Percentiles rank a stretch among this genome's conserved stretches.
phyloP scores from a whole-genome alignment of 2,329 filamentous ascomycete genomes.

The Diplodia mutila region DNA sequence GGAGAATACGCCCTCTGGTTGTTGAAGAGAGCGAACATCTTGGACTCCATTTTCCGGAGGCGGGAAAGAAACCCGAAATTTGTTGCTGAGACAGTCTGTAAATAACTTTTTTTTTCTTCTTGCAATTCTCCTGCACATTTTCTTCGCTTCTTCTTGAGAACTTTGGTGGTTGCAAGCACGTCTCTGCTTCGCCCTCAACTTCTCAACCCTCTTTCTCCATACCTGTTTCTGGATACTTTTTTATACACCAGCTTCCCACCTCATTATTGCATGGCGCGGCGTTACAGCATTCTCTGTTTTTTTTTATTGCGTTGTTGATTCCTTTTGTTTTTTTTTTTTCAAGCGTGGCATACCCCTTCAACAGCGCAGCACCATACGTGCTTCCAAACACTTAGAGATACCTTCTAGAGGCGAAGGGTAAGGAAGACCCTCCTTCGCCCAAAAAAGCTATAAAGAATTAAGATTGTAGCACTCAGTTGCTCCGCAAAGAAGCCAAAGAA shows the following conservation, averaged over 20 bases:
- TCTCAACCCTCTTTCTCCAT: not conserved
- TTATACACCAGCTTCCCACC: not conserved
- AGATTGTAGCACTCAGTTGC: not conserved
- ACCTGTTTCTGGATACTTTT: not conserved
- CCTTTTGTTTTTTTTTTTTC: not conserved
- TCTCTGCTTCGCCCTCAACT: not conserved
- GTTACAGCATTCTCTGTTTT: not conserved
- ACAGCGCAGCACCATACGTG: not conserved
- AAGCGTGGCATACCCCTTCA: not conserved
- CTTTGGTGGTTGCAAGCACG: not conserved
- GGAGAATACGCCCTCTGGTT: not conserved
- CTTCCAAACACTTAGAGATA: not conserved
- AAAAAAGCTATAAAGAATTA: conserved; percentile 1
- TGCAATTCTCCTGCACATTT: not conserved
- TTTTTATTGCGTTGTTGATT: not conserved
- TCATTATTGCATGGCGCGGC: conserved; percentile 7
- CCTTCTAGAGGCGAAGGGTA: not conserved
- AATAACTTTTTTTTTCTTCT: not conserved
- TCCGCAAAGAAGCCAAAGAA: not conserved
- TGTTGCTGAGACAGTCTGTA: conserved; percentile 14
- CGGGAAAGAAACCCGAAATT: not conserved
- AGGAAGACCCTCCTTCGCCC: too few relatives aligned
- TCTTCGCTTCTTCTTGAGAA: conserved; percentile 7
- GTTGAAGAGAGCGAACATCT: not conserved
- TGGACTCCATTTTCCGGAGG: not conserved